These are phyloP conservation scores for Pilaira anomala DNA, from an alignment of 192 early-diverging fungal species.

Conservation along the genomic window DNA sequence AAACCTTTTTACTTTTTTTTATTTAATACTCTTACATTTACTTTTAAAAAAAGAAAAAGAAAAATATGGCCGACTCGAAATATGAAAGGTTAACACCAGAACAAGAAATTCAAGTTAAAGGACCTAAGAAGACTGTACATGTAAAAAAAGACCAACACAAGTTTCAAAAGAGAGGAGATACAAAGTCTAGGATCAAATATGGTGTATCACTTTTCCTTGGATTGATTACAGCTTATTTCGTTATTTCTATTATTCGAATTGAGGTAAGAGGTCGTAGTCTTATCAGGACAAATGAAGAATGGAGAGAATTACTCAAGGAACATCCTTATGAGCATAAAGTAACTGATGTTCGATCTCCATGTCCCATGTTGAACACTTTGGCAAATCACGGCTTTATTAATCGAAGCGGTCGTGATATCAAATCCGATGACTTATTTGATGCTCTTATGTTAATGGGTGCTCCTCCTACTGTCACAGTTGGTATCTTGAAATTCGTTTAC, in stretches of 20 bases:
- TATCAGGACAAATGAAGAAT: not conserved
- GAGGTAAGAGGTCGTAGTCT: not conserved
- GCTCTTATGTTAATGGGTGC: not conserved
- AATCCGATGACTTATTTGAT: constrained; percentile 4
- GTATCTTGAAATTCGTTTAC: not conserved
- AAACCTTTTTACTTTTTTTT: too few relatives aligned
- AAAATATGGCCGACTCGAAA: too few relatives aligned
- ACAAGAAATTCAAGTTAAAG: too few relatives aligned
- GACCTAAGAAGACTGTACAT: too few relatives aligned
- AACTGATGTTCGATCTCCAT: constrained; percentile 14
- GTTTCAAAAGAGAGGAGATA: too few relatives aligned
- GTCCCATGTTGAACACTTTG: constrained; percentile 21
- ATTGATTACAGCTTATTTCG: not conserved
- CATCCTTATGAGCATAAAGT: constrained; percentile 3
- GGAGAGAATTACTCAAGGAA: constrained; percentile 10
- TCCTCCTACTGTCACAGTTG: not conserved
- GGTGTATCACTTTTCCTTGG: not conserved
- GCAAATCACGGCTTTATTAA: constrained; percentile 23
- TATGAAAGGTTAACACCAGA: too few relatives aligned
- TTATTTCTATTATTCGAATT: not conserved
- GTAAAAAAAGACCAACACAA: too few relatives aligned
- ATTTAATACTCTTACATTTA: too few relatives aligned
- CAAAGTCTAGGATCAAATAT: too few relatives aligned
- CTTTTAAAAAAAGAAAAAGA: too few relatives aligned
- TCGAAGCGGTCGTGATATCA: not conserved